A percentile compares a stretch with the other conserved stretches of the same genome.
These are phyloP conservation scores for Escovopsis weberi DNA, from an alignment of 2,329 filamentous ascomycete species.

Conservation along the genomic window DNA sequence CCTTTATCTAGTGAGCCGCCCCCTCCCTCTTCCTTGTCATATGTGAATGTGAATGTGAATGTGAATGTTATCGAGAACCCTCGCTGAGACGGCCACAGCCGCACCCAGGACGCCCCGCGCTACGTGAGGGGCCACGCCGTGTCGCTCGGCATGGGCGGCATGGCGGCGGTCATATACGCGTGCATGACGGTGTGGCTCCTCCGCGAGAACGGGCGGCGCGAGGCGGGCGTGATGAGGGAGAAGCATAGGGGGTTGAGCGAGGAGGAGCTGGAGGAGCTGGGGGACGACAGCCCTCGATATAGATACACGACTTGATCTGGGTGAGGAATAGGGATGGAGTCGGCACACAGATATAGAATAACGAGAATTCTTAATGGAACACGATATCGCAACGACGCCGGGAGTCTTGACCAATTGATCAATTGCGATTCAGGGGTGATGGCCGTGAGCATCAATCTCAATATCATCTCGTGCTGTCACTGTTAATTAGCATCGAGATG, in stretches of 20 bases:
- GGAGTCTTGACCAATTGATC: too few relatives aligned
- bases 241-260: conserved; percentile 27
- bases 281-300: conserved; percentile 37
- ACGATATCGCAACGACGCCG: too few relatives aligned
- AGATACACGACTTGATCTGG: conserved; percentile 25
- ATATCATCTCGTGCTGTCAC: too few relatives aligned
- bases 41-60: too few relatives aligned
- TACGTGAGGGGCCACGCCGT: conserved; percentile 48
- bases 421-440: too few relatives aligned
- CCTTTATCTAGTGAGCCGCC: conserved; percentile 44
- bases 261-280: conserved; percentile 34
- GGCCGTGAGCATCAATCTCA: too few relatives aligned
- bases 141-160: conserved; percentile 41
- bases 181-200: conserved; percentile 40
- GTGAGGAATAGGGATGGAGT: background rate
- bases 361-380: too few relatives aligned
- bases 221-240: conserved; percentile 22
- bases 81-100: conserved; percentile 15
- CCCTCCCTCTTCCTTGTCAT: background rate
- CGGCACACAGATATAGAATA: too few relatives aligned
- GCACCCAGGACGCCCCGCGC: conserved; percentile 34
- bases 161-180: conserved; percentile 37
- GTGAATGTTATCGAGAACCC: background rate
- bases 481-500: too few relatives aligned
- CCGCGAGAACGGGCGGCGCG: conserved; percentile 31